Evolutionary conservation across 169 alveolate species (phyloP).

Genomic region (Cardiosporidium cionae): DNA sequence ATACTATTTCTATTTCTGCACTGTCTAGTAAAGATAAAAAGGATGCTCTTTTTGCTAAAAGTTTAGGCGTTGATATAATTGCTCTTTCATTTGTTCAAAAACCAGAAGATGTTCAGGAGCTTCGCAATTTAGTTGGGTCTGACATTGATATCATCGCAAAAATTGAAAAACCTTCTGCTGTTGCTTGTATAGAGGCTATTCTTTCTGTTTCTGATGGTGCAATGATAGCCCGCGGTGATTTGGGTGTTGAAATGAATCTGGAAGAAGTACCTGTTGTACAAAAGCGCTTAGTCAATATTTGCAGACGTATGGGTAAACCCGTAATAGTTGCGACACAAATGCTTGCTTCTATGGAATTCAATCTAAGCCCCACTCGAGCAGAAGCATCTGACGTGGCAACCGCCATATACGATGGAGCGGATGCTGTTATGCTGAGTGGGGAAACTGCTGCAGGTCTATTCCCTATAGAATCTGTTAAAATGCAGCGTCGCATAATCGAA

Average conservation of each 20-base stretch:
- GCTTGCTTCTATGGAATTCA: conserved; percentile 88
- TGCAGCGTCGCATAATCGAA: conserved; percentile 67
- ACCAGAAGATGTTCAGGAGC: conserved; percentile 56
- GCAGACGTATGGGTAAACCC: conserved; percentile 80
- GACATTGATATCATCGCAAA: conserved; percentile 87
- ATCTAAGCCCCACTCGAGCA: conserved; percentile 94
- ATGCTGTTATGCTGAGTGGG: conserved; percentile 81
- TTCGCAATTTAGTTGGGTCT: conserved; percentile 68
- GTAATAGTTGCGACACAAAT: conserved; percentile 94
- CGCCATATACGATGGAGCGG: conserved; percentile 93
- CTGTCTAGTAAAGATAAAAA: conserved; percentile 57
- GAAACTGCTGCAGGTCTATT: conserved; percentile 73
- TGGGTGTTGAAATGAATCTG: conserved; percentile 91
- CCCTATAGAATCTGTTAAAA: conserved; percentile 64
- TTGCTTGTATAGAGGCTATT: conserved; percentile 79
- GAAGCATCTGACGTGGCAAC: conserved; percentile 95
- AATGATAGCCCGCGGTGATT: conserved; percentile 97
- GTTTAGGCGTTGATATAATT: conserved; percentile 75
- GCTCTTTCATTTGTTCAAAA: conserved; percentile 76
- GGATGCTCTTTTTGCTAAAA: conserved; percentile 24
- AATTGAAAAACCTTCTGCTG: conserved; percentile 89
- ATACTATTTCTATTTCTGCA: conserved; percentile 55
- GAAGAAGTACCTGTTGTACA: conserved; percentile 86
- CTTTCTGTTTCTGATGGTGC: conserved; percentile 85
- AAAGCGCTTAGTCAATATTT: conserved; percentile 73